Base-by-base conservation (phyloP, 169 alveolate species). In the Plasmodium fragile region DNA sequence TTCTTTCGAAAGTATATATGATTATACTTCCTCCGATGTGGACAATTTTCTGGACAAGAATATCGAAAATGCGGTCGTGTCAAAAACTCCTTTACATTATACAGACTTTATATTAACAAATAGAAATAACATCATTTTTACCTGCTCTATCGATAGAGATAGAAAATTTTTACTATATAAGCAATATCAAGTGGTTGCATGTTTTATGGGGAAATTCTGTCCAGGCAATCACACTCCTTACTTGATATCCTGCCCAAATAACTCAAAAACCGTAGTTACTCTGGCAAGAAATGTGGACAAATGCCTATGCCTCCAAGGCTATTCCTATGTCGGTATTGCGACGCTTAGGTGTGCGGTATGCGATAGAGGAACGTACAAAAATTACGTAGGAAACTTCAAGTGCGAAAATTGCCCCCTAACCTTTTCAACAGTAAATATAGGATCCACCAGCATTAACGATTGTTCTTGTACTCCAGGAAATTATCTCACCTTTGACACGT, bases 241-340 rank as follows among this genome's bases (percentile, higher is more conserved):
- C 36, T 81, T 82, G 79, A 84, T 85, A 81, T 81, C 84, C 22
- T 96, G 97, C 43, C 97, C 97, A 32, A 34, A 8, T 59, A 93
- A 96, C 70, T 96, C 97, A 30, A 83, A 59, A n/a, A 96, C 97
- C 10, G 75, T 91, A 28, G 90, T 83, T 25, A 80, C 30, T 4
- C 92, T 92, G 18, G 95, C 97, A 22, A 45, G 52, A 36, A 25
- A 43, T 72, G 82, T 90, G n/a, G 92, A 85, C 34, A 87, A 95
- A 39, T 96, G 97, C 53, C 77, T 96, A 91, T 96, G 97, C 55
- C 1, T 95, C 53, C 85, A 95, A 65, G 97, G 97, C 13, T 92
- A 80, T 53, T 83, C 95, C 49, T 80, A 89, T 45, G 75, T 87
- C 43, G 94, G 92, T 53, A 39, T 71, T 45, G 13, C 65, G 55